Base-by-base conservation (phyloP, 768 basidiomycete genomes). In the Strobilomyces dryophilus region DNA sequence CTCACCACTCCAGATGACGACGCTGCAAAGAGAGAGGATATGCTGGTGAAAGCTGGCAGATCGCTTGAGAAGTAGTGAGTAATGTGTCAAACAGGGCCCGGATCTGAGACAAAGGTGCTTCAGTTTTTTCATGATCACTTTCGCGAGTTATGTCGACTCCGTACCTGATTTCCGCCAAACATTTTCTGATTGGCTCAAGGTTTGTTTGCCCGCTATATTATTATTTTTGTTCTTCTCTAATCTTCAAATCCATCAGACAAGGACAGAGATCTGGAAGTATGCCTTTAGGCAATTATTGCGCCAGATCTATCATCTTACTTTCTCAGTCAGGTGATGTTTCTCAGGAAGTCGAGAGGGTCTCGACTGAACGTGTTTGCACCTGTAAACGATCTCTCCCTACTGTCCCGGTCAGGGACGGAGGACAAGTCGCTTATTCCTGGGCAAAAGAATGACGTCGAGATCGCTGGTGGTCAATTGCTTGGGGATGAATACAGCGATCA, bases 401-500 rank as follows among this genome's bases (percentile, higher is more conserved):
- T 97, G 35, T 92, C 93, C 1, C 87, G 81, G 65, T 81, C 83
- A 27, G 79, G 84, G 27, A 75, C 80, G 34, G 80, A 78, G 53
- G 75, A 73, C 36, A 76, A 80, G 20, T 76, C 82, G 1, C 69
- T 85, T 45, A 71, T 85, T 29, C 75, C 83, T 37, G 87, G 84
- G n/a, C 81, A 79, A 65, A 83, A 82, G 67, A 85, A 89, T 56
- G 84, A 87, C 61, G 79, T 85, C 11, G 85, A 80, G 32, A 88
- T 85, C 53, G 72, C 81, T 20, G 92, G 92, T 10, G 92, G 91
- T 0, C 89, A 87, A 64, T 82, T 97, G 41, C 74, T 95, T 1
- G 95, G 93, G 5, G 95, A 98, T 65, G 97, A 99, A 67, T 98
- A 92, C 74, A 92, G 92, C 3, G 89, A 91, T 39, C 91, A 95